phyloP scores from a whole-genome alignment of 1,284 basidiomycete species.

The Volvariella surrecta region DNA sequence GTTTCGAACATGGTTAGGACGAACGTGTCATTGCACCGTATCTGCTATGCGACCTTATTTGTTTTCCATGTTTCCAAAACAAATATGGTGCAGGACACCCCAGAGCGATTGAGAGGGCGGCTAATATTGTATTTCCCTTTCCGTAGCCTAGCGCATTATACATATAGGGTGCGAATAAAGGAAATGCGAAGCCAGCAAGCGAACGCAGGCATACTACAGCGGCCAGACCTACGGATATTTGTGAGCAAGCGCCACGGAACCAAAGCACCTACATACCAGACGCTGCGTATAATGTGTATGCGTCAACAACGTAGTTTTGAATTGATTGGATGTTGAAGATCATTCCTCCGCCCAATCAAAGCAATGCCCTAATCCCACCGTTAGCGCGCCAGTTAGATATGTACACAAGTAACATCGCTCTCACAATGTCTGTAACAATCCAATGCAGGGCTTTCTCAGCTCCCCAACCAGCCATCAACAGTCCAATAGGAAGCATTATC shows the following conservation, averaged over 20 bases:
- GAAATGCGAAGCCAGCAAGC: constrained; percentile 57
- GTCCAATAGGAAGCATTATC: constrained; percentile 45
- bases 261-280: constrained; percentile 47
- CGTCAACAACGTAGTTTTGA: constrained; percentile 58
- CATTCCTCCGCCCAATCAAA: constrained; percentile 41
- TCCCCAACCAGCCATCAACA: constrained; percentile 62
- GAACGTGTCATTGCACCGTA: constrained; percentile 19
- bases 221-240: constrained; percentile 42
- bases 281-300: constrained; percentile 59
- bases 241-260: no score
- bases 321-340: constrained; percentile 51
- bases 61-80: constrained; percentile 45
- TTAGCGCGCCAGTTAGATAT: no score
- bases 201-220: constrained; percentile 50
- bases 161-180: constrained; percentile 61
- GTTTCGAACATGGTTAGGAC: no score
- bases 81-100: constrained; percentile 58
- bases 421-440: constrained; percentile 60
- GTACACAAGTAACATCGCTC: no score
- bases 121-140: constrained; percentile 55
- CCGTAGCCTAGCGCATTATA: constrained; percentile 56
- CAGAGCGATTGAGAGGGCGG: constrained; percentile 41
- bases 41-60: constrained; percentile 28
- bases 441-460: constrained; percentile 47
- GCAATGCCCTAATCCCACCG: constrained; percentile 64